Percentiles rank a stretch among this genome's conserved stretches.
Evolutionary conservation across 2,329 filamentous ascomycete species (phyloP).

Genomic region (Elsinoe ampelina): DNA sequence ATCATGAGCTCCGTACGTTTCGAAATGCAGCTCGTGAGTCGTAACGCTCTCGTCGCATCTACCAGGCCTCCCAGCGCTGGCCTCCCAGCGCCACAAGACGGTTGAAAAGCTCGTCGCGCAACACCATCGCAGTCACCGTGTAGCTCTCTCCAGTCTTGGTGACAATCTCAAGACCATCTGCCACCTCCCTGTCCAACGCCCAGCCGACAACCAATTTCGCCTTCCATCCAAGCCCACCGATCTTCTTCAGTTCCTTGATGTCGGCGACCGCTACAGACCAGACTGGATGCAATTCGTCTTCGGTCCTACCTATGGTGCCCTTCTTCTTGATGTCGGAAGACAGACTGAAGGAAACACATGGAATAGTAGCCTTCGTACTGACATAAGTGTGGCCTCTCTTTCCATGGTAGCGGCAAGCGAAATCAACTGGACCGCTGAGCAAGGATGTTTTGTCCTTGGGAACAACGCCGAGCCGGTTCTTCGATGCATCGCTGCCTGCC

Average conservation of each 20-base stretch:
- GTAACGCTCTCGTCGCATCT: no score
- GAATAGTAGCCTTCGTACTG: slow-evolving; percentile 55
- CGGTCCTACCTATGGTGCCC: slow-evolving; percentile 32
- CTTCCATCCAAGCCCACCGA: slow-evolving; percentile 78
- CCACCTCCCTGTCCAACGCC: slow-evolving; percentile 63
- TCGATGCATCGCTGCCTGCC: slow-evolving; percentile 51
- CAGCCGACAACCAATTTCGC: slow-evolving; percentile 73
- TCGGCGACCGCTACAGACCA: slow-evolving; percentile 65
- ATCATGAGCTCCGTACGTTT: no score
- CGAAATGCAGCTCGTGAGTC: no score
- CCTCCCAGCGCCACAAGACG: slow-evolving; percentile 48
- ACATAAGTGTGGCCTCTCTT: slow-evolving; percentile 66
- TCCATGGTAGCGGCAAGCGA: slow-evolving; percentile 61
- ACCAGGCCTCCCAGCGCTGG: no score
- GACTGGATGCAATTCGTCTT: slow-evolving; percentile 47
- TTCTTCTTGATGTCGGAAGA: slow-evolving; percentile 39
- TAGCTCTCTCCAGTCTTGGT: slow-evolving; percentile 48
- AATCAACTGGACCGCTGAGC: slow-evolving; percentile 60
- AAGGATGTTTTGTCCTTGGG: slow-evolving; percentile 38
- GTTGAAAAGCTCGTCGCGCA: slow-evolving; percentile 74
- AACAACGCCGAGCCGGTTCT: slow-evolving; percentile 62
- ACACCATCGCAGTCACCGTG: slow-evolving; percentile 60
- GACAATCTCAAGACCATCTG: slow-evolving; percentile 62
- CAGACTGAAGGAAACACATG: slow-evolving; percentile 57
- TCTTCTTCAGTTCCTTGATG: slow-evolving; percentile 65